These are phyloP conservation scores for Cynara cardunculus DNA, from an alignment of 129 eudicot genomes.

Conservation along the genomic window DNA sequence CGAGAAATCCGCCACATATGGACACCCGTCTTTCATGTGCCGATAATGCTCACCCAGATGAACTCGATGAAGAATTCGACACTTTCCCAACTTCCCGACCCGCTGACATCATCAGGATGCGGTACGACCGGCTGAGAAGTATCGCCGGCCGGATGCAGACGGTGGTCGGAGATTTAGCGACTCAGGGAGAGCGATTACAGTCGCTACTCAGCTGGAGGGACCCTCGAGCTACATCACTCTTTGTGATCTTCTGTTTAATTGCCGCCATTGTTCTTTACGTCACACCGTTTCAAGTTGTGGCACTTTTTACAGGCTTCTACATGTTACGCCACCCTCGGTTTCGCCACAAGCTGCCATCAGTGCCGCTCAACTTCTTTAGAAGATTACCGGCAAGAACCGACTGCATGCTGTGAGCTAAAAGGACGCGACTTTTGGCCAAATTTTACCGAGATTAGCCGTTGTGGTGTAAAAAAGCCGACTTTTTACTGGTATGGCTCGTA, in stretches of 20 bases:
- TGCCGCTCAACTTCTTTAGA: conserved; percentile 36
- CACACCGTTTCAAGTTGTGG: conserved; percentile 39
- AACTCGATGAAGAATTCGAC: conserved; percentile 55
- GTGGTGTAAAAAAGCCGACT: neutral
- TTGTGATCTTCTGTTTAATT: conserved; percentile 28
- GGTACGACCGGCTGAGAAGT: conserved; percentile 51
- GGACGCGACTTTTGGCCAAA: neutral
- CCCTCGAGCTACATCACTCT: conserved; percentile 46
- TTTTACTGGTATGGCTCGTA: neutral
- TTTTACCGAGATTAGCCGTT: neutral
- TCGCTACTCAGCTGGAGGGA: conserved; percentile 59
- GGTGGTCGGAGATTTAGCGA: conserved; percentile 53
- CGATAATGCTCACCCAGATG: conserved; percentile 40
- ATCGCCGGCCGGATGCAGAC: conserved; percentile 50
- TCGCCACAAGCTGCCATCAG: conserved; percentile 35
- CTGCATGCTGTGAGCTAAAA: conserved; percentile 29
- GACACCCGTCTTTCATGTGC: conserved; percentile 41
- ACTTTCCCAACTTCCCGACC: conserved; percentile 42
- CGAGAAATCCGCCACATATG: conserved; percentile 51
- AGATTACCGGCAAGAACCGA: conserved; percentile 43
- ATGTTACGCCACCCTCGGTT: conserved; percentile 46
- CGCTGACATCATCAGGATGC: conserved; percentile 33
- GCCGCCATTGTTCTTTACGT: conserved; percentile 38
- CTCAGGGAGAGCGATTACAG: conserved; percentile 57
- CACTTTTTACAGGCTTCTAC: conserved; percentile 25